These are phyloP conservation scores for Trichoderma cornu-damae DNA, from an alignment of 2,329 filamentous ascomycete genomes.

Conservation along the genomic window DNA sequence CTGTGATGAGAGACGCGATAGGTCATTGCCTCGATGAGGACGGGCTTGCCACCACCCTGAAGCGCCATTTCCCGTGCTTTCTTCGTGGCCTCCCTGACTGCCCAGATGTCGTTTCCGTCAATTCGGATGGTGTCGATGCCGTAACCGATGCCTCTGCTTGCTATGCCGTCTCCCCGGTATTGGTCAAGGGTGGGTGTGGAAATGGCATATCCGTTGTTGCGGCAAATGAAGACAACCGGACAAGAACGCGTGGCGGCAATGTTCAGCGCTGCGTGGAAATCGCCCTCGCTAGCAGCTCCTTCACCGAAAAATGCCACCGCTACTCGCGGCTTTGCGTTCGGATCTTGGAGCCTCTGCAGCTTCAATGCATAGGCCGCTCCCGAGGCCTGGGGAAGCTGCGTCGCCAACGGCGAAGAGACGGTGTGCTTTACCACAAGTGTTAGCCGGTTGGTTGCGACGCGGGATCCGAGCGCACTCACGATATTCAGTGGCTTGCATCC, in stretches of 20 bases:
- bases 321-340: constrained; percentile 60
- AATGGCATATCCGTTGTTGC: constrained; percentile 91
- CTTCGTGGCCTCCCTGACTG: constrained; percentile 74
- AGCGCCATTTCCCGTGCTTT: constrained; percentile 74
- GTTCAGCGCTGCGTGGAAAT: constrained; percentile 87
- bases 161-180: constrained; percentile 87
- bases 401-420: constrained; percentile 76
- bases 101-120: constrained; percentile 92
- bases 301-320: constrained; percentile 87
- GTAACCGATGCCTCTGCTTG: constrained; percentile 79
- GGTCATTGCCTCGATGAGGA: constrained; percentile 92
- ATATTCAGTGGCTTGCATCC: constrained; percentile 79
- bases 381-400: constrained; percentile 81
- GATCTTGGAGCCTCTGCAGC: constrained; percentile 68
- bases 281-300: constrained; percentile 82
- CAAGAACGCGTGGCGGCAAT: constrained; percentile 86
- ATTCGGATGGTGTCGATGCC: constrained; percentile 91
- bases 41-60: constrained; percentile 70
- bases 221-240: constrained; percentile 82
- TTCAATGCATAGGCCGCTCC: constrained; percentile 87
- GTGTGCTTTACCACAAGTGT: constrained; percentile 56
- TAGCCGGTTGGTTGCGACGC: neutral
- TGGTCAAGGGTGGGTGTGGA: constrained; percentile 85
- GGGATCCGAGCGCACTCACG: constrained; percentile 42
- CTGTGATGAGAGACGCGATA: constrained; percentile 98